These are phyloP conservation scores for Calonectria ilicicola DNA, from an alignment of 2,329 filamentous ascomycete species.

Conservation along the genomic window DNA sequence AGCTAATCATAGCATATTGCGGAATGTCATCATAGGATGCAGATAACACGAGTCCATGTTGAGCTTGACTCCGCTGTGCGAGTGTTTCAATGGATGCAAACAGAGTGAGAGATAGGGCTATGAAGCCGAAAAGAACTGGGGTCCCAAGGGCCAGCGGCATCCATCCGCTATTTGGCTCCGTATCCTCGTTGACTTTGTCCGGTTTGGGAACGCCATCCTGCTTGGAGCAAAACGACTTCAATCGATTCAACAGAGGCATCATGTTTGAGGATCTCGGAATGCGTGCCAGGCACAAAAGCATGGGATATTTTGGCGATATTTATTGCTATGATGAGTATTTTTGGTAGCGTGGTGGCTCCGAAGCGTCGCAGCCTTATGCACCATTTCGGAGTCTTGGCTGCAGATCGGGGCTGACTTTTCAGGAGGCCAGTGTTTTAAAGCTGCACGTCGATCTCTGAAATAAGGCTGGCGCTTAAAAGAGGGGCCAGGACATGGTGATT, in stretches of 20 bases:
- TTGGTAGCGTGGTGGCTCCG: not conserved
- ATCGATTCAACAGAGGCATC: not conserved
- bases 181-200: not conserved
- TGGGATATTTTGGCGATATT: not conserved
- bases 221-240: not conserved
- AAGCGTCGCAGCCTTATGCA: not conserved
- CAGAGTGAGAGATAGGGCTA: not conserved
- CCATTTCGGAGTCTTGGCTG: not conserved
- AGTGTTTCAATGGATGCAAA: not conserved
- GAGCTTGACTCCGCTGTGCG: not conserved
- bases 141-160: not conserved
- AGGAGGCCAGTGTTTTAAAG: not conserved
- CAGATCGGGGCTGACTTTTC: not conserved
- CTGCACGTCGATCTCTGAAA: not conserved
- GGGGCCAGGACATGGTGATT: not conserved
- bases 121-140: not conserved
- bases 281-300: not conserved
- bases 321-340: not conserved
- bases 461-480: not conserved
- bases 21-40: not conserved
- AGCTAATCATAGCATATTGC: not conserved
- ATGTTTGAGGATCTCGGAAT: not conserved
- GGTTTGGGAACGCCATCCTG: not conserved
- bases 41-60: not conserved
- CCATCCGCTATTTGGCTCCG: not conserved